Evolutionary conservation across 2,329 filamentous ascomycete species (phyloP).

Genomic region (Venturia asperata): DNA sequence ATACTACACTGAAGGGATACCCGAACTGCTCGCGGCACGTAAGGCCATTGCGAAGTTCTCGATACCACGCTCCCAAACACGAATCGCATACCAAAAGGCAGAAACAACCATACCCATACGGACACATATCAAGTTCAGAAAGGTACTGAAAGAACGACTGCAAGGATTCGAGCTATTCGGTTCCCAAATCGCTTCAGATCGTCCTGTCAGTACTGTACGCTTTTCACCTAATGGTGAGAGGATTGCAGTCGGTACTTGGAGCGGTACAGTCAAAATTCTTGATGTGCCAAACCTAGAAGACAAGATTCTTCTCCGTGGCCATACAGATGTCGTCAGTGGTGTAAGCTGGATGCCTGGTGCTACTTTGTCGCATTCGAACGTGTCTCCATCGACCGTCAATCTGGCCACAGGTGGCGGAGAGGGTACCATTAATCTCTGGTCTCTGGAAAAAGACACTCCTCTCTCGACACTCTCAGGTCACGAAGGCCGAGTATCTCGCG

Average conservation of each 20-base stretch:
- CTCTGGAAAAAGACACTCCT: constrained; percentile 76
- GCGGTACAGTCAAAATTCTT: constrained; percentile 78
- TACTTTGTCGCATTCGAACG: constrained; percentile 61
- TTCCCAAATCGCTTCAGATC: constrained; percentile 84
- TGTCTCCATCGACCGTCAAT: constrained; percentile 70
- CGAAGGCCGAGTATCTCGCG: constrained; percentile 76
- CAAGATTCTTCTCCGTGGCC: constrained; percentile 68
- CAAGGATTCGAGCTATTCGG: constrained; percentile 84
- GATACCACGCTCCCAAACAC: constrained; percentile 69
- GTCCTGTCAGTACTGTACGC: constrained; percentile 84
- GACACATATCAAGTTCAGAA: constrained; percentile 88
- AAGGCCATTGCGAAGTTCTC: constrained; percentile 76
- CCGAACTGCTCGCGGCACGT: constrained; percentile 66
- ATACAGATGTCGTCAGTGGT: constrained; percentile 83
- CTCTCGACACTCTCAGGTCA: constrained; percentile 77
- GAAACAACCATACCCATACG: constrained; percentile 79
- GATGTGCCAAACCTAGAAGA: constrained; percentile 75
- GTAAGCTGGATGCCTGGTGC: constrained; percentile 84
- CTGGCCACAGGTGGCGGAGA: constrained; percentile 87
- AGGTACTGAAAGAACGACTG: constrained; percentile 76
- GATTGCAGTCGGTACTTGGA: constrained; percentile 89
- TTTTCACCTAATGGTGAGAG: constrained; percentile 80
- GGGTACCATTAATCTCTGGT: constrained; percentile 84
- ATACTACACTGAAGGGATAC: constrained; percentile 82
- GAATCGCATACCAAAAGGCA: constrained; percentile 67